These are phyloP conservation scores for Cercophora samala DNA, from an alignment of 495 filamentous ascomycete species.

Conservation along the genomic window DNA sequence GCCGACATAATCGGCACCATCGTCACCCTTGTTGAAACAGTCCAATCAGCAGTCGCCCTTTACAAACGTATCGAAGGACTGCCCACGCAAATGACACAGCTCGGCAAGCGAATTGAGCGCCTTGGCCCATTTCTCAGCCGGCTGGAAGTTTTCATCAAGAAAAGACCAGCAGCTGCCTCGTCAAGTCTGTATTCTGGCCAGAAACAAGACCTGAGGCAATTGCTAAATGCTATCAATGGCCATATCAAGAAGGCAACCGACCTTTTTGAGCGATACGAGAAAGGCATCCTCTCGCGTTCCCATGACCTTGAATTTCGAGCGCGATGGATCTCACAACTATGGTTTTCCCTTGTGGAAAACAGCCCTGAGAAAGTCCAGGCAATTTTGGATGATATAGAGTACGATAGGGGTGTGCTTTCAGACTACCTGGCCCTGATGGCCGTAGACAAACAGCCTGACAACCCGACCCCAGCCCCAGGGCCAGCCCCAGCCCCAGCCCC, in stretches of 20 bases:
- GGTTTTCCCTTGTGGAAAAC: constrained; percentile 27
- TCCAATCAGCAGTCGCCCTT: constrained; percentile 21
- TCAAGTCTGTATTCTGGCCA: constrained; percentile 14
- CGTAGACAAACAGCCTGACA: not conserved
- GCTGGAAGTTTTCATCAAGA: constrained; percentile 18
- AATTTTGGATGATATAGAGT: constrained; percentile 29
- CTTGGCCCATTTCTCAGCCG: constrained; percentile 20
- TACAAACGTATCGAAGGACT: constrained; percentile 25
- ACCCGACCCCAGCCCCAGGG: not conserved
- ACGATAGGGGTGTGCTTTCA: constrained; percentile 14
- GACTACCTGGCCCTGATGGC: constrained; percentile 23
- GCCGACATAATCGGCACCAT: constrained; percentile 31
- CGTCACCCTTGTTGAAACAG: constrained; percentile 22
- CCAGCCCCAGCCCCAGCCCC: not conserved
- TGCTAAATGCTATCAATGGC: constrained; percentile 20
- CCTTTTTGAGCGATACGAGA: constrained; percentile 30
- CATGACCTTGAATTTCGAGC: constrained; percentile 21
- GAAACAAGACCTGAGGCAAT: constrained; percentile 17
- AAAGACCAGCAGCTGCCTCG: constrained; percentile 5
- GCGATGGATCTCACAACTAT: constrained; percentile 21
- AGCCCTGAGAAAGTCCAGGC: constrained; percentile 27
- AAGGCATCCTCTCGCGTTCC: constrained; percentile 26
- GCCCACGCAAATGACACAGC: constrained; percentile 26
- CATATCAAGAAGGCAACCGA: constrained; percentile 25
- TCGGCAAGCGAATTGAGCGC: constrained; percentile 25